Percentiles rank a stretch among this genome's conserved stretches.
These are phyloP conservation scores for Aspergillus proliferans DNA, from an alignment of 2,329 filamentous ascomycete genomes.

Conservation along the genomic window DNA sequence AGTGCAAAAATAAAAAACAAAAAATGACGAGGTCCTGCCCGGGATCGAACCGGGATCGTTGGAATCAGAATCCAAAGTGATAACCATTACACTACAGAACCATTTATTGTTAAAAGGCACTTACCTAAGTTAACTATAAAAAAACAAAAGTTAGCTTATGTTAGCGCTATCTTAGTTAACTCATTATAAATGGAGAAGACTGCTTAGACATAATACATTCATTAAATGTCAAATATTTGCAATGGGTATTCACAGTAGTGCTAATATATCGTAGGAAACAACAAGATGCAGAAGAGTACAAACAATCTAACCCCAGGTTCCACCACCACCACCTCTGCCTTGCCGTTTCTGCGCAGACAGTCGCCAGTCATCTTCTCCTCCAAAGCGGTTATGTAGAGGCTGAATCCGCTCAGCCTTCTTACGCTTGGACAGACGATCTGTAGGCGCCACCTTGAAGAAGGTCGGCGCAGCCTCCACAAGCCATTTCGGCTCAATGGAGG, in stretches of 20 bases:
- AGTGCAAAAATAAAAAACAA: not conserved
- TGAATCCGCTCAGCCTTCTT: constrained; percentile 93
- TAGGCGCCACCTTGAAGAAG: constrained; percentile 95
- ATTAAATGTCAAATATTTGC: not conserved
- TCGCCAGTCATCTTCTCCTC: constrained; percentile 90
- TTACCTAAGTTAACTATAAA: too few species aligned
- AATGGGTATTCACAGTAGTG: not conserved
- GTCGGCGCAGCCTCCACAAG: constrained; percentile 95
- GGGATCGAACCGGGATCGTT: constrained; percentile 21
- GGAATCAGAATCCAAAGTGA: constrained; percentile 21
- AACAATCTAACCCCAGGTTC: constrained; percentile 67
- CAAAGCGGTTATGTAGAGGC: constrained; percentile 88
- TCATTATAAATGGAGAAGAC: too few species aligned
- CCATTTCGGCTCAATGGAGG: constrained; percentile 86
- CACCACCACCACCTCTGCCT: constrained; percentile 78
- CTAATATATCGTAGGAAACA: not conserved
- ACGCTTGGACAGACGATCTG: constrained; percentile 78
- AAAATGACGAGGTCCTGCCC: constrained; percentile 11
- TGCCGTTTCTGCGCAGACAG: constrained; percentile 79
- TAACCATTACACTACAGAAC: constrained; percentile 21
- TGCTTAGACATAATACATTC: too few species aligned
- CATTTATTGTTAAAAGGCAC: not conserved
- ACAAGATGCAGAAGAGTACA: constrained; percentile 5
- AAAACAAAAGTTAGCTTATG: too few species aligned
- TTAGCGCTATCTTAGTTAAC: too few species aligned